phyloP scores from a whole-genome alignment of 306 rosid species.

The Myrica gale region DNA sequence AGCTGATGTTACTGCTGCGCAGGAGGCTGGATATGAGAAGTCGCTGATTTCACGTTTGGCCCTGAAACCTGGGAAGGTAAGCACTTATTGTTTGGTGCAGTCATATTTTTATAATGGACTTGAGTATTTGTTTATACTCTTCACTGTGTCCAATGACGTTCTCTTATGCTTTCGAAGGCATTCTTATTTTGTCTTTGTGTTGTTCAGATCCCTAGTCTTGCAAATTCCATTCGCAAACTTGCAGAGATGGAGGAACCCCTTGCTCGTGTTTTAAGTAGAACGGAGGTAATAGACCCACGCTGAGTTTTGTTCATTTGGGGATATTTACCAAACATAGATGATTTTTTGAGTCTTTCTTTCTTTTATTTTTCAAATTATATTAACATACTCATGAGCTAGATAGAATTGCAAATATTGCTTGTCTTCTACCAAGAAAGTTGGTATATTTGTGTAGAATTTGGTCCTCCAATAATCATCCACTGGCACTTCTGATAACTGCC shows the following conservation, averaged over 20 bases:
- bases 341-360: too few species aligned
- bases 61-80: slow-evolving; percentile 73
- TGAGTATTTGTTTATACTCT: neutral
- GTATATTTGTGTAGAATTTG: neutral
- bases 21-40: slow-evolving; percentile 59
- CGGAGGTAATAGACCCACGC: slow-evolving; percentile 51
- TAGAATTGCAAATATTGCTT: neutral
- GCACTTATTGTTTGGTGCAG: slow-evolving; percentile 18
- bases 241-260: slow-evolving; percentile 88
- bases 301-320: slow-evolving; percentile 6
- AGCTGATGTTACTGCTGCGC: slow-evolving; percentile 69
- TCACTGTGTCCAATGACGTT: slow-evolving; percentile 5
- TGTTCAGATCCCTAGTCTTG: slow-evolving; percentile 64
- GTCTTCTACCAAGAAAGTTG: neutral
- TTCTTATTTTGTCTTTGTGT: slow-evolving; percentile 14
- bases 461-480: slow-evolving; percentile 8
- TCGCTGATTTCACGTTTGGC: slow-evolving; percentile 75
- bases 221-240: slow-evolving; percentile 64
- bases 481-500: slow-evolving; percentile 30
- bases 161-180: neutral
- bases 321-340: too few species aligned
- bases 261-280: slow-evolving; percentile 66
- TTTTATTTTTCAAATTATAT: too few species aligned
- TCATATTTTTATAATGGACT: neutral
- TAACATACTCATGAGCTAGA: too few species aligned